Base-by-base conservation (phyloP, 352 stramenopile genomes). In the Peronospora tabacina region DNA sequence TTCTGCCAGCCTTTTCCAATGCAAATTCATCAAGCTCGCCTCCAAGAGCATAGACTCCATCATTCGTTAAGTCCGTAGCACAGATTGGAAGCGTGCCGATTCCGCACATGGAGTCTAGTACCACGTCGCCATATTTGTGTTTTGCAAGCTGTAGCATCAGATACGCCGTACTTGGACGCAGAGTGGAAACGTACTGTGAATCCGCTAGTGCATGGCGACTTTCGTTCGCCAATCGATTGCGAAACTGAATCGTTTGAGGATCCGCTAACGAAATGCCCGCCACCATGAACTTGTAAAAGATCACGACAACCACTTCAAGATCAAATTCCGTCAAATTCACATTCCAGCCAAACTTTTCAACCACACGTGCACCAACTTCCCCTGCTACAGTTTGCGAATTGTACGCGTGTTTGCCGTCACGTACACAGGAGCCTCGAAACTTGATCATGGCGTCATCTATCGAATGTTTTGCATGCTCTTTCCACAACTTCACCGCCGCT, bases 51-150 rank as follows among this genome's bases (percentile, higher is more conserved):
- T 85, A 86, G 8, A 87, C 67, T 17, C 51, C 39, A 38, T 84
- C 71, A 1, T 68, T 55, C 5, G 70, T 65, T 48, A 82, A 77
- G 17, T 72, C 58, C 9, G 71, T 63, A 8, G 59, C 57, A 53
- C 72, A 88, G 32, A 87, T 75, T 7, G 80, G 80, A 34, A 91
- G 81, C 17, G 80, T 89, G 2, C 80, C 80, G 10, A 91, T 76
- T 26, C 80, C 80, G 28, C 80, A 91, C 80, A 91, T 91, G 8
- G 77, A 84, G 45, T 91, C 80, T 15, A 87, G 48, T n/a, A 87
- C 49, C 5, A 89, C 38, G 29, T 91, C 77, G n/a, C 80, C 80
- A 6, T 57, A 44, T 9, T 70, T 44, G 44, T 74, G 79, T 30
- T 81, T 22, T 0, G 71, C 77, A 13, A 91, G 63, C 41, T 82